Evolutionary conservation across 108 stramenopile species (phyloP).

Genomic region (Chaetoceros muelleri): DNA sequence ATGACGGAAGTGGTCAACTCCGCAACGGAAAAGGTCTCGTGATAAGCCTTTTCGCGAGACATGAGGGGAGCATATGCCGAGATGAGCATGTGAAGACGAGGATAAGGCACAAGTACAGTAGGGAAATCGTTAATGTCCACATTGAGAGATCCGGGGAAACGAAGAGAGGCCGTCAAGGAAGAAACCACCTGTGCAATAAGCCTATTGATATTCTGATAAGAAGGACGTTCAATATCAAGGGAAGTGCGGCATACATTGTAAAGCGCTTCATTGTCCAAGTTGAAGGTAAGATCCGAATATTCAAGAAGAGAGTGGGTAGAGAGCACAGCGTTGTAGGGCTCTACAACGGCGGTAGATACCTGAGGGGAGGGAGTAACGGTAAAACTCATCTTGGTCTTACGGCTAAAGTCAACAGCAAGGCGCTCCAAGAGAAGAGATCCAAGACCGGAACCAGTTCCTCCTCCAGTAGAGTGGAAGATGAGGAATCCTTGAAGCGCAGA

Average conservation of each 20-base stretch:
- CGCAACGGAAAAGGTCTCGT: conserved; percentile 88
- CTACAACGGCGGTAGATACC: too few relatives aligned
- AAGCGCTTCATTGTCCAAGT: conserved; percentile 91
- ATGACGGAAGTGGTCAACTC: conserved; percentile 94
- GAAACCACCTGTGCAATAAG: conserved; percentile 91
- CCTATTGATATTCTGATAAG: conserved; percentile 92
- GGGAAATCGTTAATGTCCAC: conserved; percentile 95
- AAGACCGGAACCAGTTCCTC: conserved; percentile 98
- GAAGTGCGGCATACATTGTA: conserved; percentile 94
- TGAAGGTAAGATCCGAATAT: conserved; percentile 93
- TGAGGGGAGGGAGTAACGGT: conserved; percentile 91
- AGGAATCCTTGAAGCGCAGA: conserved; percentile 99
- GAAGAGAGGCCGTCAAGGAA: conserved; percentile 89
- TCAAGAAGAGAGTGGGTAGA: conserved; percentile 92
- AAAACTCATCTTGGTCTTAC: conserved; percentile 98
- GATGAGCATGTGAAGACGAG: conserved; percentile 93
- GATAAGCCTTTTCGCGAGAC: conserved; percentile 85
- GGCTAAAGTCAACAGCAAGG: conserved; percentile 95
- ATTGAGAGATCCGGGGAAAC: conserved; percentile 92
- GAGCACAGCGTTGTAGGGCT: conserved; percentile 92
- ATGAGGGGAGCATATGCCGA: conserved; percentile 95
- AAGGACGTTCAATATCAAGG: conserved; percentile 87
- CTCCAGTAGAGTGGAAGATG: conserved; percentile 98
- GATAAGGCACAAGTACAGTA: conserved; percentile 95
- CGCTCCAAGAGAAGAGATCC: conserved; percentile 97